phyloP scores from a whole-genome alignment of 805 yeast species.

The Cyberlindnera petersonii region DNA sequence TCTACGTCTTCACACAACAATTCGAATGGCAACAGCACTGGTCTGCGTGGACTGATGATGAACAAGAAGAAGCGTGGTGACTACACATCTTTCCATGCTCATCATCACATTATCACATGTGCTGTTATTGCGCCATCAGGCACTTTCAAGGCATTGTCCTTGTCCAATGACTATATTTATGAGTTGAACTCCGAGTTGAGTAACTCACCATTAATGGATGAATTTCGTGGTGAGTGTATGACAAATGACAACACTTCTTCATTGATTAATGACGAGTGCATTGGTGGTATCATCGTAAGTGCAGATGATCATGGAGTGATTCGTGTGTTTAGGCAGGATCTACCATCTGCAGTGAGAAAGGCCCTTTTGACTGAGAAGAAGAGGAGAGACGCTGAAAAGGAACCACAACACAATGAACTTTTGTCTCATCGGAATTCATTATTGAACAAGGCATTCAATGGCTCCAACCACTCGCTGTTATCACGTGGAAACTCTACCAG shows the following conservation, averaged over 20 bases:
- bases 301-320: constrained; percentile 73
- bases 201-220: constrained; percentile 2
- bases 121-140: constrained; percentile 74
- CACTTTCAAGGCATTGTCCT: constrained; percentile 59
- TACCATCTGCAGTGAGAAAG: constrained; percentile 48
- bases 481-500: constrained; percentile 17
- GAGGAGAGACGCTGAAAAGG: constrained; percentile 1
- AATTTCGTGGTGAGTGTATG: neutral
- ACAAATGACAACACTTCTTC: constrained; percentile 6
- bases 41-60: constrained; percentile 15
- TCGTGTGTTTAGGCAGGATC: constrained; percentile 76
- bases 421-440: constrained; percentile 2
- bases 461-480: constrained; percentile 16
- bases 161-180: constrained; percentile 76
- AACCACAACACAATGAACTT: neutral
- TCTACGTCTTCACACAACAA: neutral
- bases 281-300: constrained; percentile 59
- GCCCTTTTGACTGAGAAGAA: constrained; percentile 26
- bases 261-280: constrained; percentile 29
- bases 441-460: constrained; percentile 16
- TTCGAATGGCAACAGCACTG: neutral
- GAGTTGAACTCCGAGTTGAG: constrained; percentile 44
- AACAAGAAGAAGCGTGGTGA: constrained; percentile 46
- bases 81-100: constrained; percentile 73
- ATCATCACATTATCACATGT: constrained; percentile 65